Evolutionary conservation across 2,329 filamentous ascomycete genomes (phyloP), one percentile per base, ranked within the genome.

Genomic region (Dothistroma pini): DNA sequence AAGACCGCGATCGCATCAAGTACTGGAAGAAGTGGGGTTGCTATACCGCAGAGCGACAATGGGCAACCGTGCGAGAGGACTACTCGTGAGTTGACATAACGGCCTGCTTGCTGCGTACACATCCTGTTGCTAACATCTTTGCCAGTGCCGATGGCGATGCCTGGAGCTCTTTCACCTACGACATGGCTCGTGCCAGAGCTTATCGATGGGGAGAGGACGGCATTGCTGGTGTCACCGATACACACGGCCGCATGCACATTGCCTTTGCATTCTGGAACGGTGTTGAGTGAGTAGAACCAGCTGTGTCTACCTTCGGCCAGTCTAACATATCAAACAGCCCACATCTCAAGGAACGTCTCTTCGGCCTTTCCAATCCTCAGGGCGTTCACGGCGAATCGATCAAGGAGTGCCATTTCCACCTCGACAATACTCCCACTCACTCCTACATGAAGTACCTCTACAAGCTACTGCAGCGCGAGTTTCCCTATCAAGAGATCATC

Each of bases 1-100:
- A 96, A 73, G 93, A 97, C 77, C 86, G 87, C 62, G 86, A 93
- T 66, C 88, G 88, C 66, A 84, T 79, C 67, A 93, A 91, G 76
- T 97, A 97, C 81, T 97, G 93, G 93, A 97, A 97, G 85, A 91
- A 89, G 86, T 97, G 93, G 92, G 93, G 93, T 58, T 89, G 93
- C 25, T 97, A 97, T 73, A 88, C 96, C 70, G 87, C 93, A 58
- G 93, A 97, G 80, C 84, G 93, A 73, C 93, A 97, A 80, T 97
- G 93, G 93, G 92, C 93, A 60, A 96, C 92, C 68, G 92, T 73
- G 32, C 69, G 72, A 47, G 72, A 74, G 82, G 93, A 97, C 79
- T 97, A 97, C 78, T 88, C 85, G 82, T 86, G 73, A 82, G 84
- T 79, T 29, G 29, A 32, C 47, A 44, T 3, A 16, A 6, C 34